These are phyloP conservation scores for Haplosporangium sp. DNA, from an alignment of 371 early-diverging fungal genomes.

Conservation along the genomic window DNA sequence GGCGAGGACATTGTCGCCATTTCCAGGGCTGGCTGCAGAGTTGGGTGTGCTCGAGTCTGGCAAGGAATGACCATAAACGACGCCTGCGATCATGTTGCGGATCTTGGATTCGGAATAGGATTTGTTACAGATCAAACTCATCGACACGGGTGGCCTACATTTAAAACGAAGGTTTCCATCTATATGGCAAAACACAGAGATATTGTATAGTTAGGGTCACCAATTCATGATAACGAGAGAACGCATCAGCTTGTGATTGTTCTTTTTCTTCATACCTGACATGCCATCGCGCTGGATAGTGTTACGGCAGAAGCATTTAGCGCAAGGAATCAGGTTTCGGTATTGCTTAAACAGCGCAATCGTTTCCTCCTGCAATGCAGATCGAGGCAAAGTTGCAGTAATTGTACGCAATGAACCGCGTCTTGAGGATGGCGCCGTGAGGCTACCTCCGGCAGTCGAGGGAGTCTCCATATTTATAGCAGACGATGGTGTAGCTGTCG, in stretches of 20 bases:
- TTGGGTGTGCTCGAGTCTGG: conserved; percentile 17
- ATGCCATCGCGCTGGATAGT: conserved; percentile 55
- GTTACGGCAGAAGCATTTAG: conserved; percentile 48
- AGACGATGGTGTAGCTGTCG: neutral
- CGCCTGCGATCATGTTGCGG: conserved; percentile 48
- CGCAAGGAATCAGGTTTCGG: conserved; percentile 41
- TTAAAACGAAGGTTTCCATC: conserved; percentile 54
- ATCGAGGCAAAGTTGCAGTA: conserved; percentile 44
- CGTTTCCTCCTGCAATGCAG: conserved; percentile 45
- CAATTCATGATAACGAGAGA: conserved; percentile 11
- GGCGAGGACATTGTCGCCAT: conserved; percentile 19
- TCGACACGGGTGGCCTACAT: conserved; percentile 50
- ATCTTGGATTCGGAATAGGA: conserved; percentile 49
- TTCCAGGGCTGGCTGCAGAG: conserved; percentile 15
- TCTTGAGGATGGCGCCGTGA: conserved; percentile 27
- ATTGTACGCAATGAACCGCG: conserved; percentile 38
- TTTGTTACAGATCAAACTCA: conserved; percentile 48
- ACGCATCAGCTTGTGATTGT: conserved; percentile 5
- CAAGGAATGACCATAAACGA: conserved; percentile 19
- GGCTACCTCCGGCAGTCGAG: conserved; percentile 9
- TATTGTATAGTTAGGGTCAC: conserved; percentile 14
- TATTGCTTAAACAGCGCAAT: conserved; percentile 52
- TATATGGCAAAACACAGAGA: conserved; percentile 15
- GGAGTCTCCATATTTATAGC: conserved; percentile 22
- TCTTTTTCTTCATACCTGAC: conserved; percentile 30